phyloP scores from a whole-genome alignment of 495 filamentous ascomycete genomes.

The Annulohypoxylon maeteangense region DNA sequence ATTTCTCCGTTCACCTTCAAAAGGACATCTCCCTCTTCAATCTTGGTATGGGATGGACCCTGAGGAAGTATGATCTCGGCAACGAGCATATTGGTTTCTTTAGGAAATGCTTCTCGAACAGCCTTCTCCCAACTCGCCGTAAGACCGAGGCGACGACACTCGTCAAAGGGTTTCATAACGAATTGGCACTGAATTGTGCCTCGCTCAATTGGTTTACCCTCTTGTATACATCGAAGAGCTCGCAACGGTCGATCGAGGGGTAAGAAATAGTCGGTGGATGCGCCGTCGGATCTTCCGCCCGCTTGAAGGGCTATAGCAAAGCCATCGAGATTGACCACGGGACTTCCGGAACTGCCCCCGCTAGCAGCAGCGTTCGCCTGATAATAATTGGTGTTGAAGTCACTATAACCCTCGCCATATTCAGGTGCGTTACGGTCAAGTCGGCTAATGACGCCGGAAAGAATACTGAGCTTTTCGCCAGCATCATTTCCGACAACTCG shows the following conservation, averaged over 20 bases:
- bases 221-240: constrained; percentile 85
- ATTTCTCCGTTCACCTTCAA: constrained; percentile 94
- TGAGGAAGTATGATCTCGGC: constrained; percentile 94
- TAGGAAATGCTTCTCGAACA: constrained; percentile 83
- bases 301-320: constrained; percentile 94
- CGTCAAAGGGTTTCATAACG: constrained; percentile 96
- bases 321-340: constrained; percentile 95
- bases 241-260: constrained; percentile 89
- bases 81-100: constrained; percentile 95
- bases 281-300: constrained; percentile 90
- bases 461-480: constrained; percentile 97
- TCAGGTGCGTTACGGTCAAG: constrained; percentile 96
- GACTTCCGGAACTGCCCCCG: constrained; percentile 95
- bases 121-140: constrained; percentile 85
- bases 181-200: constrained; percentile 99
- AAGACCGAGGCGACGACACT: constrained; percentile 91
- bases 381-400: constrained; percentile 99
- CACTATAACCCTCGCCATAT: constrained; percentile 97
- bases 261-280: constrained; percentile 97
- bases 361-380: constrained; percentile 97
- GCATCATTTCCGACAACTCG: constrained; percentile 98
- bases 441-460: constrained; percentile 96
- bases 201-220: constrained; percentile 76
- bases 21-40: constrained; percentile 96
- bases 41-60: constrained; percentile 83